phyloP scores from a whole-genome alignment of 768 basidiomycete species.

The Amanita fuliginea region DNA sequence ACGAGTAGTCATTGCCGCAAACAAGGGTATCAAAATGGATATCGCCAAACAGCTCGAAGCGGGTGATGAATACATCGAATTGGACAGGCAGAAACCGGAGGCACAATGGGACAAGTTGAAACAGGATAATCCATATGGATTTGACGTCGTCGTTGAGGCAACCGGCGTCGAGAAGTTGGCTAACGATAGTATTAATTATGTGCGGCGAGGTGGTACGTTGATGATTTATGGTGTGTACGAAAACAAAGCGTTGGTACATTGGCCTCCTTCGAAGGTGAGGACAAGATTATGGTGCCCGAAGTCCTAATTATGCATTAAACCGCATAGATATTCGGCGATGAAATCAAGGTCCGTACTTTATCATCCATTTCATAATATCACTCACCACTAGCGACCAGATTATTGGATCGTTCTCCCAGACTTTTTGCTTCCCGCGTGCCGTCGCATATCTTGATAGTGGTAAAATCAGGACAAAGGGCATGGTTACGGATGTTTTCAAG shows the following conservation, averaged over 20 bases:
- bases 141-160: constrained; percentile 68
- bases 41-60: constrained; percentile 71
- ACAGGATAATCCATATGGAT: constrained; percentile 76
- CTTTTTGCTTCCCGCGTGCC: constrained; percentile 83
- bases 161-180: constrained; percentile 77
- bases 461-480: constrained; percentile 74
- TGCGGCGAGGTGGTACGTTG: constrained; percentile 72
- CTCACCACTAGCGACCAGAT: constrained; percentile 35
- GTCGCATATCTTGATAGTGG: constrained; percentile 83
- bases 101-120: constrained; percentile 75
- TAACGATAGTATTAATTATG: constrained; percentile 85
- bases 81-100: constrained; percentile 65
- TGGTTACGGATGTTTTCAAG: constrained; percentile 57
- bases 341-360: constrained; percentile 25
- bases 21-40: constrained; percentile 87
- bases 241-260: constrained; percentile 74
- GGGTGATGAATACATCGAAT: constrained; percentile 78
- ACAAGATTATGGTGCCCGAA: constrained; percentile 1
- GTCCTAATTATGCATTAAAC: neutral
- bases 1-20: constrained; percentile 74
- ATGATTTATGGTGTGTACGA: constrained; percentile 90
- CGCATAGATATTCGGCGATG: constrained; percentile 55
- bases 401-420: constrained; percentile 86
- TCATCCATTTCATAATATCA: neutral
- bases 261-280: constrained; percentile 79